Evolutionary conservation across 192 early-diverging fungal species (phyloP), one percentile per base, ranked within the genome.

Genomic region (Coemansia brasiliensis): DNA sequence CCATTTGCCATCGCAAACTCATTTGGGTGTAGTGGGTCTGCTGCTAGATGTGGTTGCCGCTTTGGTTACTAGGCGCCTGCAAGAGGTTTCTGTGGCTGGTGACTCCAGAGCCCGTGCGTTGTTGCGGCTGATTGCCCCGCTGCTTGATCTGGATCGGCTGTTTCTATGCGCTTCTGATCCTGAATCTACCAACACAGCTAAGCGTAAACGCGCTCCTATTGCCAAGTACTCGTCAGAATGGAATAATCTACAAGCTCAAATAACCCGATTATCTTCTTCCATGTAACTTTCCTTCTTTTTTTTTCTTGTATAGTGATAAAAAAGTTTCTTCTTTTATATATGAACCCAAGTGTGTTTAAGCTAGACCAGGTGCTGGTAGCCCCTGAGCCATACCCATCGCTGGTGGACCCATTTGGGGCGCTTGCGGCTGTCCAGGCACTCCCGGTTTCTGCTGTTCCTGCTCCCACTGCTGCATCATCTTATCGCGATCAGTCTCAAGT

Each of bases 401-500:
- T n/a, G 60, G 44, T 13, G 50, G 25, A 5, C 50, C 49, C 20
- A 18, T 24, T 4, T 41, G 60, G 17, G 52, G 25, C 24, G 40
- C 17, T 48, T 50, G 46, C 58, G 54, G 13, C 32, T 27, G 52
- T 37, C 52, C 53, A 12, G 55, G 39, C 0, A 20, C 29, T 9
- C 43, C 54, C 24, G 21, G 39, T 79, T 74, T 66, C 35, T 58
- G 62, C 69, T 67, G 63, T 37, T 83, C 85, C 54, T 82, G 85
- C 74, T 94, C 94, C 74, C 90, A 90, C 72, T 88, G 87, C 63
- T 90, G 82, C 67, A 93, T 81, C 60, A 88, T 88, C 64, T 88
- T 84, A 56, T 97, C 94, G 60, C 88, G 86, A 74, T 94, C 93
- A 18, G 92, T 73, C 68, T 95, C 94, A 44, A 92, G 71, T 9